Conservation (phyloP, 2,329 filamentous ascomycete genomes). For the Alternaria atra region DNA sequence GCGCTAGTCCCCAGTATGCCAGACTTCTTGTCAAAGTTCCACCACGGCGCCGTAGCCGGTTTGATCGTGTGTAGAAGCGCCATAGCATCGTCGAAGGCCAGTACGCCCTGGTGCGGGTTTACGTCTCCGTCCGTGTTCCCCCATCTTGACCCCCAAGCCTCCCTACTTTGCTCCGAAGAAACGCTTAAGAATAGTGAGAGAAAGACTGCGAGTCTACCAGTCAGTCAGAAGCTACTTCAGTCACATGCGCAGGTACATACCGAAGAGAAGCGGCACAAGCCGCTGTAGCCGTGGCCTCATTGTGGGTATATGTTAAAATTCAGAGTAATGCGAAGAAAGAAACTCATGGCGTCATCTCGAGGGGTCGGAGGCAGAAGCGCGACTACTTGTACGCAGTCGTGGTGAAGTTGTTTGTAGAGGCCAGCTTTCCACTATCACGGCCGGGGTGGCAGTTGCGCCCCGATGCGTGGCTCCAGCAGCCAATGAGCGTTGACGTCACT, state of each 20-base stretch:
- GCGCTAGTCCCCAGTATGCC: conserved; percentile 65
- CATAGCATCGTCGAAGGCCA: conserved; percentile 51
- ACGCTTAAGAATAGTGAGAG: conserved; percentile 41
- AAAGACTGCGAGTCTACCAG: conserved; percentile 37
- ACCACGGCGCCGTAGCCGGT: conserved; percentile 52
- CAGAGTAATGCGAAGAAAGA: conserved; percentile 21
- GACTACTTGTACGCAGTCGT: conserved; percentile 21
- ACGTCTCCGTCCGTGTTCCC: conserved; percentile 23
- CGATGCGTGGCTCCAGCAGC: conserved; percentile 17
- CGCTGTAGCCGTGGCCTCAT: conserved; percentile 50
- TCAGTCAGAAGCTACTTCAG: conserved; percentile 29
- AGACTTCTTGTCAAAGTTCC: conserved; percentile 60
- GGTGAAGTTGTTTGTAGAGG: conserved; percentile 41
- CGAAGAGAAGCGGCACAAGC: conserved; percentile 48
- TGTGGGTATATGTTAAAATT: conserved; percentile 24
- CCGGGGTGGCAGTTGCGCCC: conserved; percentile 28
- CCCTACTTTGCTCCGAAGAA: conserved; percentile 15
- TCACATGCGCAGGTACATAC: conserved; percentile 30
- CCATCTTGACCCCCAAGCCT: conserved; percentile 34
- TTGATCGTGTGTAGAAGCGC: conserved; percentile 54
- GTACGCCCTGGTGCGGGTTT: conserved; percentile 28
- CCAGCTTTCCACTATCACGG: conserved; percentile 45
- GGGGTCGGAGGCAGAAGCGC: conserved; percentile 22
- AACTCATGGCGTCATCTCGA: conserved; percentile 46
- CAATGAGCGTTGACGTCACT: conserved; percentile 47